A percentile compares a stretch with the other conserved stretches of the same genome.
Evolutionary conservation across 2,329 filamentous ascomycete genomes (phyloP).

Genomic region (Ophiosphaerella narmari): DNA sequence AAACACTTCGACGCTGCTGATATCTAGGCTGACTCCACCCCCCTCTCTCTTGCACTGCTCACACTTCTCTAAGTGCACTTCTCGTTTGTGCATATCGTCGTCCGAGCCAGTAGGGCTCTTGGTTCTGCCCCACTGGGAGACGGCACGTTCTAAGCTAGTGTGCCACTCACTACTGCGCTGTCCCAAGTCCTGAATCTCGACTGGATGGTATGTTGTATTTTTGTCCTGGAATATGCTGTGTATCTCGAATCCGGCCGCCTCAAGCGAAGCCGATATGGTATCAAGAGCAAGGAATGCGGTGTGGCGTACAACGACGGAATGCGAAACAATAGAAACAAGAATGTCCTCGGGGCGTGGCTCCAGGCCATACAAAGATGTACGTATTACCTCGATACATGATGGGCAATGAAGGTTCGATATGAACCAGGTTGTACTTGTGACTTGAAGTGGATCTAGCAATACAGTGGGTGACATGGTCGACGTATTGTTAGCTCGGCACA

Average conservation of each 20-base stretch:
- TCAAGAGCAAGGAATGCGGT: slow-evolving; percentile 47
- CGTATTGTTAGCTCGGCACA: background rate
- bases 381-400: slow-evolving; percentile 71
- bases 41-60: slow-evolving; percentile 40
- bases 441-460: slow-evolving; percentile 15
- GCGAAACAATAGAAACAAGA: slow-evolving; percentile 72
- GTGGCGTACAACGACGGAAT: slow-evolving; percentile 68
- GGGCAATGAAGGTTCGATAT: slow-evolving; percentile 79
- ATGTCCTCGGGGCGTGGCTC: slow-evolving; percentile 60
- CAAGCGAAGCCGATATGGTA: slow-evolving; percentile 53
- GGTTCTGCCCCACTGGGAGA: slow-evolving; percentile 34
- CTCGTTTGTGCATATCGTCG: slow-evolving; percentile 36
- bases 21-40: slow-evolving; percentile 25
- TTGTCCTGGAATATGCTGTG: slow-evolving; percentile 52
- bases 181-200: slow-evolving; percentile 18
- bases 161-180: slow-evolving; percentile 34
- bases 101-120: slow-evolving; percentile 11
- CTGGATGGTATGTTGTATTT: slow-evolving; percentile 12
- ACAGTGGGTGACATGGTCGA: slow-evolving; percentile 22
- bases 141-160: slow-evolving; percentile 42
- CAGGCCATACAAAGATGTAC: slow-evolving; percentile 58
- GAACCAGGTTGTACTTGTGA: slow-evolving; percentile 62
- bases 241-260: slow-evolving; percentile 64
- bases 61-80: slow-evolving; percentile 41
- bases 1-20: slow-evolving; percentile 9